Evolutionary conservation across 2,329 filamentous ascomycete genomes (phyloP), one percentile per base, ranked within the genome.

Genomic region (Simplicillium sp.): DNA sequence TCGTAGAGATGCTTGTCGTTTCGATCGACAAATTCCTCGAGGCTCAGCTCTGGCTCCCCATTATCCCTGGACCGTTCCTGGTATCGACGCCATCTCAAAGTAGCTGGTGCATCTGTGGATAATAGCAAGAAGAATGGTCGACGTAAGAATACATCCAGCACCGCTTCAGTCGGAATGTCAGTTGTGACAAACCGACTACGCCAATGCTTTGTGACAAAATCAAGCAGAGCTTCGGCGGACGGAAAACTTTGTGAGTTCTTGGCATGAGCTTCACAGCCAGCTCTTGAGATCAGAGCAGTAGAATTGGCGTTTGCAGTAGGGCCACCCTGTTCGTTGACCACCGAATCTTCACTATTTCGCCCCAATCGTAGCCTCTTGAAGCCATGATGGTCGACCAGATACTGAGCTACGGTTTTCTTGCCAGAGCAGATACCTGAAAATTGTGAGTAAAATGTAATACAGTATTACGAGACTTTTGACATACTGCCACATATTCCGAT

Each of bases 91-190:
- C 87, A 96, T 39, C 92, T 83, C 35, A 90, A 70, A 38, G 77
- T 84, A 36, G 96, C 73, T 2, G 92, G 92, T 4, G 89, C 90
- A 61, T 97, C 90, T 37, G 97, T 80, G 58, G 87, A 90, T 54
- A 98, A 70, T 29, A 97, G 77, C 38, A 98, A 74, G 69, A 97
- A 97, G 67, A 95, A 96, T 1, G 92, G 92, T 7, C 92, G 77
- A 15, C 82, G 74, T 44, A 81, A 67, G 38, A 96, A 78, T 17
- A 80, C 72, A 51, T 96, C 86, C 4, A 95, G 74, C 7, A 82
- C 75, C 3, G 62, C 59, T 50, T 88, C 83, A 50, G 81, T 78
- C 65, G 80, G 77, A 47, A 96, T 80, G 55, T 92, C 83, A 3
- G 84, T 92, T 3, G 82, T 92, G 13, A 97, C 87, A 75, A 85